These are phyloP conservation scores for Ceratobasidium theobromae DNA, from an alignment of 1,284 basidiomycete genomes.

Conservation along the genomic window DNA sequence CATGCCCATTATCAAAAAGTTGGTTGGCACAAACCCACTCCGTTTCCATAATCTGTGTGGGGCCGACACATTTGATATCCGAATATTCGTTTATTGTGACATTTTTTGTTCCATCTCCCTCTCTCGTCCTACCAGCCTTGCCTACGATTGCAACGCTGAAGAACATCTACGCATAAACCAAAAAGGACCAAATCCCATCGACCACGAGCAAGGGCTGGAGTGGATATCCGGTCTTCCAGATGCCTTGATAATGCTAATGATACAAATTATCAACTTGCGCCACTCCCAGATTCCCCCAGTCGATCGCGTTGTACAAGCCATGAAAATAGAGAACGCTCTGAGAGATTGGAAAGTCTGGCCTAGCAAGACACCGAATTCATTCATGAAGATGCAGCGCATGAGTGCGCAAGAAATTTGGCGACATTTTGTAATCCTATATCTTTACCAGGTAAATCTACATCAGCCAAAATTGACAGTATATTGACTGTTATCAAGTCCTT, in stretches of 20 bases:
- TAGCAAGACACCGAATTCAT: background rate
- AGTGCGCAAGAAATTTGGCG: slow-evolving; percentile 23
- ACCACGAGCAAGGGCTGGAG: background rate
- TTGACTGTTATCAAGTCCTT: background rate
- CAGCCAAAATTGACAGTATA: background rate
- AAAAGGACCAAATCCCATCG: background rate
- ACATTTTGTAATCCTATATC: slow-evolving; percentile 4
- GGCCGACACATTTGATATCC: slow-evolving; percentile 1
- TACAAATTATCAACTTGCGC: background rate
- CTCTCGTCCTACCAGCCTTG: background rate
- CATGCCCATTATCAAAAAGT: background rate
- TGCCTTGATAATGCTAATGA: background rate
- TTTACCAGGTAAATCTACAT: background rate
- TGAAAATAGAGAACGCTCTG: background rate
- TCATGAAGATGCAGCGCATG: slow-evolving; percentile 18
- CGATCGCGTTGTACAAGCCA: background rate
- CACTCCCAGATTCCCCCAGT: background rate
- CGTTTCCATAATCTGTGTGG: slow-evolving; percentile 2
- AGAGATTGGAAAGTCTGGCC: slow-evolving; percentile 23
- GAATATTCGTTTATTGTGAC: slow-evolving; percentile 8
- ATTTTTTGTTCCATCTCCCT: background rate
- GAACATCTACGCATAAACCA: background rate
- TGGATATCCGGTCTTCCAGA: slow-evolving; percentile 12
- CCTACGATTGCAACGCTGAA: background rate
- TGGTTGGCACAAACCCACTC: background rate